These are phyloP conservation scores for Viola odorata DNA, from an alignment of 345 rosid species.

Conservation along the genomic window DNA sequence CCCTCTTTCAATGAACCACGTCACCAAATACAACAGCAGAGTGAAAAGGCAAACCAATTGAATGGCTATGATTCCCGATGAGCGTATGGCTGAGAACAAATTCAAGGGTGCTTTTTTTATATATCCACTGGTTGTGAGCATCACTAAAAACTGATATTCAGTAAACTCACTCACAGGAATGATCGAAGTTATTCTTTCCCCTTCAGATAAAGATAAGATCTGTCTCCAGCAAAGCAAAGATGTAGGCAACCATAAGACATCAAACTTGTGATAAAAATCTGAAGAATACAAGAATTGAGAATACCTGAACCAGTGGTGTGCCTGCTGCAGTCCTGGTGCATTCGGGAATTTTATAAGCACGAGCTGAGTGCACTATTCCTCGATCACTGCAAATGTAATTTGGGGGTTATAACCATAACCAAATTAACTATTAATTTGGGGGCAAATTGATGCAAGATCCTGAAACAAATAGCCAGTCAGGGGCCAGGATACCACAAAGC, in stretches of 20 bases:
- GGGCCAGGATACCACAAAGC: no score
- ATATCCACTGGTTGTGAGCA: conserved; percentile 95
- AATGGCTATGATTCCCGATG: conserved; percentile 95
- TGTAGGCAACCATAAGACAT: conserved; percentile 11
- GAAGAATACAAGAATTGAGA: conserved; percentile 3
- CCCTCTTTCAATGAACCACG: no score
- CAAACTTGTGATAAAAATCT: background rate
- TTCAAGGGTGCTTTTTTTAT: conserved; percentile 92
- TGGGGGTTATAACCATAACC: no score
- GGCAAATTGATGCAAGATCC: no score
- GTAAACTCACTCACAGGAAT: conserved; percentile 83
- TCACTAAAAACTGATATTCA: conserved; percentile 72
- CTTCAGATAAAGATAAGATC: conserved; percentile 82
- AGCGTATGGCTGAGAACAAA: conserved; percentile 76
- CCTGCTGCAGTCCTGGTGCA: conserved; percentile 89
- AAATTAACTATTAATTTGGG: no score
- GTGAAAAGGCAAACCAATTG: conserved; percentile 61
- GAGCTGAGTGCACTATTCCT: no score
- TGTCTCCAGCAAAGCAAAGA: conserved; percentile 25
- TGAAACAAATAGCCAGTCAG: no score
- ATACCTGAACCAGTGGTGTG: conserved; percentile 86
- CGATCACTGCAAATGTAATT: no score
- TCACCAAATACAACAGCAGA: background rate
- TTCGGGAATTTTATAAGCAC: conserved; percentile 93
- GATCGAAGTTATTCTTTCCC: conserved; percentile 95